Base-by-base conservation (phyloP, 139 green algal genomes). In the Gonium pectorale region DNA sequence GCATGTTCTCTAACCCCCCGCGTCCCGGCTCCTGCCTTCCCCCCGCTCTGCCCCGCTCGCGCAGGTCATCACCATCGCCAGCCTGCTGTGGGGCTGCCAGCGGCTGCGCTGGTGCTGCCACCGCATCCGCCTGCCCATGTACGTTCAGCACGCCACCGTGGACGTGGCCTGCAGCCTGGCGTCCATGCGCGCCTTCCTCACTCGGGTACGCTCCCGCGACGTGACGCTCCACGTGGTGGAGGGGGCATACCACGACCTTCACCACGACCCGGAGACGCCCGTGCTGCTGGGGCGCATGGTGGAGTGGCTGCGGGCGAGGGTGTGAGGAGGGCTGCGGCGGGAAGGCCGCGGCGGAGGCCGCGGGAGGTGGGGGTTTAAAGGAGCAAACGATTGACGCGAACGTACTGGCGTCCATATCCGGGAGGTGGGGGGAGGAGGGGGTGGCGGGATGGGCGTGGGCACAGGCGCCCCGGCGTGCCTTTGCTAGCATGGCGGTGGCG, bases 221-320 rank as follows among this genome's bases (percentile, higher is more conserved):
- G 35, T 83, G 43, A 83, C 77, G 60, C 27, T 64, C 31, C n/a
- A 66, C 19, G 77, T 74, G 43, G 43, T 38, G 51, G 60, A 84
- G 60, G 78, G 78, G 3, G 78, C 63, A 8, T 84, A 54, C 43
- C 78, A 84, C 64, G 78, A 84, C 62, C 60, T 84, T n/a, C 78
- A 84, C 46, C 78, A 84, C 44, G 78, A 84, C 78, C 78, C 78
- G 24, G 63, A 74, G 44, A 84, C 78, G 60, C 78, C 78, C 5
- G 5, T 33, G 63, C 33, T 84, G 63, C 62, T 75, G 78, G 44
- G 15, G 4, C 52, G 9, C 11, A 75, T 75, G 78, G 26, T 69
- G 52, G 54, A 64, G 49, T 79, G 70, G 70, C 70, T 79, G 49
- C 5, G 11, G 19, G 52, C 52, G 68, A 35, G 68, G 68, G 26